Evolutionary conservation across 164 flowering plant genomes (phyloP).

Genomic region (Dillenia suffruticosa): DNA sequence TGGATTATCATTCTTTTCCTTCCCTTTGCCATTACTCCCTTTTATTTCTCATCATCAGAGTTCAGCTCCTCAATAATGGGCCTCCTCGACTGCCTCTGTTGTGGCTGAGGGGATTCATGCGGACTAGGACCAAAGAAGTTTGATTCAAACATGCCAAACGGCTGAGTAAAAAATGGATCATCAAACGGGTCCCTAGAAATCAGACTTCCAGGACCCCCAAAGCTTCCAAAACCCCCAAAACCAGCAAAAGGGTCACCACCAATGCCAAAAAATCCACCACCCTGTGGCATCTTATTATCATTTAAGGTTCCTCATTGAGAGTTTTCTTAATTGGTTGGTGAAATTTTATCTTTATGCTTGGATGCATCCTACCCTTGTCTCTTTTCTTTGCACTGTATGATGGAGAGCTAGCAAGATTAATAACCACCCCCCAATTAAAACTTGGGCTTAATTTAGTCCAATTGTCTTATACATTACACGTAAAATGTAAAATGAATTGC

Average conservation of each 20-base stretch:
- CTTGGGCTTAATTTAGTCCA: no score
- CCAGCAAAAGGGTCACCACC: slow-evolving; percentile 37
- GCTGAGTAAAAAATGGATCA: slow-evolving; percentile 79
- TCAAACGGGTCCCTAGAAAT: slow-evolving; percentile 73
- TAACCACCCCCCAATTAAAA: no score
- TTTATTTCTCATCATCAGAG: slow-evolving; percentile 53
- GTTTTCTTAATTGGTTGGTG: no score
- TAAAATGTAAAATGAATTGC: no score
- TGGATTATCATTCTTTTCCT: slow-evolving; percentile 21
- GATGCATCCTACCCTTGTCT: no score
- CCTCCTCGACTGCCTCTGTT: slow-evolving; percentile 27
- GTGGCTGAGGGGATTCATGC: slow-evolving; percentile 29
- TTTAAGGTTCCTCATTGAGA: no score
- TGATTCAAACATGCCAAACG: slow-evolving; percentile 41
- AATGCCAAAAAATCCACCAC: slow-evolving; percentile 25
- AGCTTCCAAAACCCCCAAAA: slow-evolving; percentile 38
- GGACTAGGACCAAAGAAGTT: slow-evolving; percentile 19
- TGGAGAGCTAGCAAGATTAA: no score
- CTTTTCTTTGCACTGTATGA: no score
- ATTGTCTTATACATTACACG: no score
- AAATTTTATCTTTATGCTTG: no score
- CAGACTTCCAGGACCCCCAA: slow-evolving; percentile 44
- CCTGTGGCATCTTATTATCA: slow-evolving; percentile 28
- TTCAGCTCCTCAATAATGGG: slow-evolving; percentile 56
- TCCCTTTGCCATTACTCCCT: slow-evolving; percentile 9